A percentile compares a stretch with the other conserved stretches of the same genome.
These are phyloP conservation scores for Ustilago vetiveriae DNA, from an alignment of 1,284 basidiomycete genomes.

Conservation along the genomic window DNA sequence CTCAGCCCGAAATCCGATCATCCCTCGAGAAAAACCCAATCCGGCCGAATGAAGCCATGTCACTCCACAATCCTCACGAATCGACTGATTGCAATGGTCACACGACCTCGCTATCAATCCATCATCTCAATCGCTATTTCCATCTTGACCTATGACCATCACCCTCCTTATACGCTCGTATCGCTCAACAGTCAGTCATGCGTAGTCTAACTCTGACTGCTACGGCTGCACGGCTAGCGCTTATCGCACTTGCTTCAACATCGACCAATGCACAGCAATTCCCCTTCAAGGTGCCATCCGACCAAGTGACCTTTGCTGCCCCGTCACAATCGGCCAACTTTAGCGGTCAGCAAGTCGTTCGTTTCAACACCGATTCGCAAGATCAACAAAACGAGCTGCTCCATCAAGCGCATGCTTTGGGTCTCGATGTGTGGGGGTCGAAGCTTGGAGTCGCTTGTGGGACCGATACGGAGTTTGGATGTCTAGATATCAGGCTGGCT, in stretches of 20 bases:
- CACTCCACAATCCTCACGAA: background rate
- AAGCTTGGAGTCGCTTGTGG: conserved; percentile 18
- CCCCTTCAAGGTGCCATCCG: conserved; percentile 10
- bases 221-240: conserved; percentile 7
- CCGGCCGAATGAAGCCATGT: conserved; percentile 9
- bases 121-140: background rate
- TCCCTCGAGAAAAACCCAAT: background rate
- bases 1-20: conserved; percentile 18
- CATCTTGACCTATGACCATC: conserved; percentile 4
- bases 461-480: conserved; percentile 11
- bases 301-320: conserved; percentile 17
- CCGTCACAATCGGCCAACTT: conserved; percentile 13
- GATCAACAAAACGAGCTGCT: conserved; percentile 13
- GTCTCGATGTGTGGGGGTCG: conserved; percentile 35
- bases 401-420: conserved; percentile 5
- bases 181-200: conserved; percentile 9
- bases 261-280: conserved; percentile 5
- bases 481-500: conserved; percentile 29
- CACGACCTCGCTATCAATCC: conserved; percentile 20
- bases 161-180: background rate
- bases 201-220: conserved; percentile 23
- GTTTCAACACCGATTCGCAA: conserved; percentile 17
- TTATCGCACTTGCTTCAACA: background rate
- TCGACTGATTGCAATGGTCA: conserved; percentile 3
- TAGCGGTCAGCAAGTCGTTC: conserved; percentile 28